Conservation (phyloP, 257 asterid species). For the Nicotiana noctiflora region DNA sequence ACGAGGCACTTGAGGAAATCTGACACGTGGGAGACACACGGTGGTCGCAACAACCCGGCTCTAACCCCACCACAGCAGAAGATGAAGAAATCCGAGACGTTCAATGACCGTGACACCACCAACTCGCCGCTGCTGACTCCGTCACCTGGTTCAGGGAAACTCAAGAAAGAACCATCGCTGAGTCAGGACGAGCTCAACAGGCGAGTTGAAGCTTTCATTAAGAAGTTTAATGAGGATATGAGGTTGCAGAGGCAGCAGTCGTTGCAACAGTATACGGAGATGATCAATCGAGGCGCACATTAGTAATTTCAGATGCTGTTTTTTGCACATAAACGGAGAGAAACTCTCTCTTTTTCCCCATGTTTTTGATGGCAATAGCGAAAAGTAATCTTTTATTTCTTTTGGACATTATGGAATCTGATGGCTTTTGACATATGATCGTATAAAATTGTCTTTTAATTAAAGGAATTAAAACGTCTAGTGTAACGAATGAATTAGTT, state of each 20-base stretch:
- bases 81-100: constrained; percentile 61
- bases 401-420: background rate
- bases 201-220: constrained; percentile 79
- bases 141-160: constrained; percentile 33
- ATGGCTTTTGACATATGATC: background rate
- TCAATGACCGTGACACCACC: constrained; percentile 25
- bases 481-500: too few relatives aligned
- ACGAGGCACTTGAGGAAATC: constrained; percentile 65
- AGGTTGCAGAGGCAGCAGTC: constrained; percentile 77
- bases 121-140: constrained; percentile 15
- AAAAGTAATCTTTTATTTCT: background rate
- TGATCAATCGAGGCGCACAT: constrained; percentile 37
- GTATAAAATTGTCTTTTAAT: background rate
- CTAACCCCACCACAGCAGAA: constrained; percentile 22
- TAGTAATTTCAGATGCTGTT: background rate
- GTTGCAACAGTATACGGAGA: constrained; percentile 46
- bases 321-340: constrained; percentile 2
- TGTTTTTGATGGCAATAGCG: background rate
- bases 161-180: constrained; percentile 54
- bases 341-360: constrained; percentile 7
- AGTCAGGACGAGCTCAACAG: constrained; percentile 65
- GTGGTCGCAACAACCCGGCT: constrained; percentile 16
- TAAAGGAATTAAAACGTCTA: too few relatives aligned
- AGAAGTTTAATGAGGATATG: constrained; percentile 79
- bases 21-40: constrained; percentile 63